Evolutionary conservation across 352 stramenopile genomes (phyloP), one percentile per base, ranked within the genome.

Genomic region (Globisporangium spiculum): DNA sequence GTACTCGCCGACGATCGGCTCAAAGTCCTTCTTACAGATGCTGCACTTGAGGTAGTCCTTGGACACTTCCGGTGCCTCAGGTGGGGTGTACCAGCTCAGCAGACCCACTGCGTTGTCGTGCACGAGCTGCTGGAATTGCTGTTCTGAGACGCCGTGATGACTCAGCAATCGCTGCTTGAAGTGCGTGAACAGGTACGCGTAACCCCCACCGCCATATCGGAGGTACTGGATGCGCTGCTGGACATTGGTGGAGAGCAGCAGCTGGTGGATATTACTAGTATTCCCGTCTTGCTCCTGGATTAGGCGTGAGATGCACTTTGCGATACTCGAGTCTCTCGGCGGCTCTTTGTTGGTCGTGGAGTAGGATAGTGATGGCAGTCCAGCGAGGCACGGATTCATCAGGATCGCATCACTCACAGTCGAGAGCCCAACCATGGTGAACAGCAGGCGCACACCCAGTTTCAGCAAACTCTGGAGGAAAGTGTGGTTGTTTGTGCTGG

Each of bases 1-100:
- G 71, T 94, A 96, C 69, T 96, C 86, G 30, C 88, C 88, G 20
- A 90, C 86, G 65, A 96, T 87, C 9, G 88, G 88, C 72, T 96
- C 88, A 66, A 96, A 96, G 62, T 71, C 76, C 30, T 82, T 77
- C 7, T 59, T 41, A 71, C 88, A 96, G 65, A 96, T 90, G 27
- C 77, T 92, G 72, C 88, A 96, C 52, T 79, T 72, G 41, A 94
- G 65, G 48, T 84, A 93, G 63, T 91, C 76, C 63, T 94, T 93
- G 30, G 86, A 86, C 62, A 88, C 78, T 20, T 72, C 75, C 0
- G 83, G 75, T n/a, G 73, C 69, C 24, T 74, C 74, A 27, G 84
- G 88, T 38, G 86, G 62, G 9, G 75, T 67, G 67, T 93, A 96
- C 81, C 88, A 92, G 52, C 69, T 65, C 24, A 94, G 62, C 22